Percentiles rank a stretch among this genome's conserved stretches.
Evolutionary conservation across 202 grass and related monocot species (phyloP).

Genomic region (Bolboschoenoplectus hybrid): DNA sequence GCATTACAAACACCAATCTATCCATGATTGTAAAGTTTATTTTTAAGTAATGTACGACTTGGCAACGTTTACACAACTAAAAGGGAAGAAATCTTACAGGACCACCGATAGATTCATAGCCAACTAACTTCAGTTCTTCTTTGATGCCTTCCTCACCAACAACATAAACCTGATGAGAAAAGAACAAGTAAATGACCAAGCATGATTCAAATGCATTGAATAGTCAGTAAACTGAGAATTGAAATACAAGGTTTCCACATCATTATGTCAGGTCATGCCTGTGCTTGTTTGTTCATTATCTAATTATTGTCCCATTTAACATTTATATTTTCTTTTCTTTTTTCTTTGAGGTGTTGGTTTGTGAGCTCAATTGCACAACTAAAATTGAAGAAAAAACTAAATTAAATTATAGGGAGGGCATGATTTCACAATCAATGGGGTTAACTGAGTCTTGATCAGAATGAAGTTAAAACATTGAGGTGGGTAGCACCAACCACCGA

Average conservation of each 20-base stretch:
- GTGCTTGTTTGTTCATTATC: not conserved
- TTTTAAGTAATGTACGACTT: not conserved
- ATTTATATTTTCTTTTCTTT: too few species aligned
- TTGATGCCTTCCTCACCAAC: slow-evolving; percentile 92
- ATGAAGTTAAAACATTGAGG: not conserved
- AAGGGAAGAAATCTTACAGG: slow-evolving; percentile 60
- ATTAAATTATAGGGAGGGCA: not conserved
- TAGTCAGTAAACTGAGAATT: slow-evolving; percentile 15
- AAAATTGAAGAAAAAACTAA: not conserved
- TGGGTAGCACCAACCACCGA: not conserved
- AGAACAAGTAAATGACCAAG: slow-evolving; percentile 35
- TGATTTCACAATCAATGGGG: slow-evolving; percentile 9
- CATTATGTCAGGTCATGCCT: slow-evolving; percentile 12
- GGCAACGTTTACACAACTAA: not conserved
- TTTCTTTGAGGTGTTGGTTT: not conserved
- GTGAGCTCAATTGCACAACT: not conserved
- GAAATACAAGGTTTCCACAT: not conserved
- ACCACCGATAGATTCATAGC: slow-evolving; percentile 92
- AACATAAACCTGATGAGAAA: slow-evolving; percentile 80
- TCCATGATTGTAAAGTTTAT: slow-evolving; percentile 1
- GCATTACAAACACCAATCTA: not conserved
- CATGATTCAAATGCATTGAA: slow-evolving; percentile 4
- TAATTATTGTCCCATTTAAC: not conserved
- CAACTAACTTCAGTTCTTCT: slow-evolving; percentile 88
- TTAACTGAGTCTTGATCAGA: not conserved